Conservation (phyloP, 1,284 basidiomycete genomes). For the Cerrena zonata region DNA sequence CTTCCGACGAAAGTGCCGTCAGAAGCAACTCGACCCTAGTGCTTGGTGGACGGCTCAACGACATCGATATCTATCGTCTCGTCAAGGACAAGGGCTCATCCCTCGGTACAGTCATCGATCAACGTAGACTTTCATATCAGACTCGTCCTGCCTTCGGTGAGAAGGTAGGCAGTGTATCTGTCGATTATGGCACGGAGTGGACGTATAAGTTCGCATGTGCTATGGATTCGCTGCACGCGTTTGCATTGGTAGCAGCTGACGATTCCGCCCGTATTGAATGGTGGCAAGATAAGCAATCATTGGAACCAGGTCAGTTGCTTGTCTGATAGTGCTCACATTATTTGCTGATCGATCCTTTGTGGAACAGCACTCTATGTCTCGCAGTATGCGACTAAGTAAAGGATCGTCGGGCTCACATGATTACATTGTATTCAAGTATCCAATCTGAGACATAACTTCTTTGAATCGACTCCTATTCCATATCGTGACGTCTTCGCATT, state of each 20-base stretch:
- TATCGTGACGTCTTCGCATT: too few relatives aligned
- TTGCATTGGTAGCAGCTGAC: background rate
- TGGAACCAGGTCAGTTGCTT: slow-evolving; percentile 4
- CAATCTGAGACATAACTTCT: too few relatives aligned
- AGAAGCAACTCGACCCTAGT: background rate
- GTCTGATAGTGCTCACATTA: too few relatives aligned
- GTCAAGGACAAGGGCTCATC: background rate
- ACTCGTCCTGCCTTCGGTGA: background rate
- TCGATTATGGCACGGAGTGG: slow-evolving; percentile 1
- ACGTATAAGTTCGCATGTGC: slow-evolving; percentile 2
- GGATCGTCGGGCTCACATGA: too few relatives aligned
- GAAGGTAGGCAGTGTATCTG: background rate
- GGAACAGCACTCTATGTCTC: too few relatives aligned
- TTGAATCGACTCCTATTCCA: too few relatives aligned
- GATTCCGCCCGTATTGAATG: slow-evolving; percentile 1
- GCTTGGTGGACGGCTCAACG: background rate
- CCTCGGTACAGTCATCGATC: too few relatives aligned
- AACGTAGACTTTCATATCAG: background rate
- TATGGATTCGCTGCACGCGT: slow-evolving; percentile 3
- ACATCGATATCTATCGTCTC: slow-evolving; percentile 2
- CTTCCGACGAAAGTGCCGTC: background rate
- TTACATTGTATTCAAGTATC: too few relatives aligned
- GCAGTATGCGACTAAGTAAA: too few relatives aligned
- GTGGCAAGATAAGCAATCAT: slow-evolving; percentile 2
- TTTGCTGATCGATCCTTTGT: too few relatives aligned